phyloP scores from a whole-genome alignment of 2,329 filamentous ascomycete species.

The Tolypocladium endophyticum region DNA sequence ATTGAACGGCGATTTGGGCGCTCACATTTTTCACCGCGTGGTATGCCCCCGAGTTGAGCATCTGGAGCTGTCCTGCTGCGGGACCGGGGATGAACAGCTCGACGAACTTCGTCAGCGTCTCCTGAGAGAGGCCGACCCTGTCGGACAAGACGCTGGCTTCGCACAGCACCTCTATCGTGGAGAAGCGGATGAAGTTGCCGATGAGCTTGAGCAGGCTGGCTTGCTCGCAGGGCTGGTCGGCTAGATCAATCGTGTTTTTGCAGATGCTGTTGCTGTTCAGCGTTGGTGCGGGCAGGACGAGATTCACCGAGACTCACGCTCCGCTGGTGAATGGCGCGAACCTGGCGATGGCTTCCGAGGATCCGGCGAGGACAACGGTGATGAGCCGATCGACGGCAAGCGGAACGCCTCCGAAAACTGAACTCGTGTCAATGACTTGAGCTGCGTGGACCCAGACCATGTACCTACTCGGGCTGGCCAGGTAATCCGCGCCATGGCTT shows the following conservation, averaged over 20 bases:
- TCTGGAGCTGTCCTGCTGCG: not conserved
- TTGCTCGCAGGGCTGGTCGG: not conserved
- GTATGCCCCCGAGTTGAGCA: not conserved
- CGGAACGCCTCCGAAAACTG: not conserved
- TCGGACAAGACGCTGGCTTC: not conserved
- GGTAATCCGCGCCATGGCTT: not conserved
- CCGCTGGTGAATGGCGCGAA: not conserved
- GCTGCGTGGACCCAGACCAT: rapidly evolving
- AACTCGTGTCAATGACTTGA: not conserved
- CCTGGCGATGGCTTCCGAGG: not conserved
- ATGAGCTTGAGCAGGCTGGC: not conserved
- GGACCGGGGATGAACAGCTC: not conserved
- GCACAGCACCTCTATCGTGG: not conserved
- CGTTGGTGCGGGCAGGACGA: not conserved
- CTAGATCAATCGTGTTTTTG: not conserved
- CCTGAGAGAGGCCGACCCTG: not conserved
- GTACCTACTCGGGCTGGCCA: not conserved
- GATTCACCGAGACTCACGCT: not conserved
- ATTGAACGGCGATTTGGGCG: not conserved
- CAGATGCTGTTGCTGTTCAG: not conserved
- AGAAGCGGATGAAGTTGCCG: not conserved
- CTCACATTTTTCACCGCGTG: not conserved
- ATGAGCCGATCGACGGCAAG: not conserved
- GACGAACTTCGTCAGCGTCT: not conserved
- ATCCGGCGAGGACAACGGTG: not conserved